These are phyloP conservation scores for Cercospora sp. DNA, from an alignment of 2,329 filamentous ascomycete genomes.

Conservation along the genomic window DNA sequence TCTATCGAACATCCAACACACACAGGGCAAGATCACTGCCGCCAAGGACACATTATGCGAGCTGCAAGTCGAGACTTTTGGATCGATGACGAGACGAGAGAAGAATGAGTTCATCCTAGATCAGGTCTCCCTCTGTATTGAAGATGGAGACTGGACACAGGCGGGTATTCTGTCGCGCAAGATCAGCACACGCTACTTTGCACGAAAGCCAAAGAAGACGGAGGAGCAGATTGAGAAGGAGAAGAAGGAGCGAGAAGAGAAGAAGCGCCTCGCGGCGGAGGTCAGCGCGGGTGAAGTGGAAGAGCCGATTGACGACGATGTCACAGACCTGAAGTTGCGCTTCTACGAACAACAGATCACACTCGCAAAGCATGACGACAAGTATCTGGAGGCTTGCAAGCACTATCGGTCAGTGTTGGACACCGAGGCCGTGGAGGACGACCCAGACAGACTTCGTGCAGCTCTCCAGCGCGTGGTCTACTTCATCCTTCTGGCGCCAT, in stretches of 20 bases:
- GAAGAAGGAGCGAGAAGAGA: slow-evolving; percentile 78
- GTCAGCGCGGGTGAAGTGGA: slow-evolving; percentile 64
- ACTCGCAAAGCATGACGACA: slow-evolving; percentile 92
- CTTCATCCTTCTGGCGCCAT: slow-evolving; percentile 92
- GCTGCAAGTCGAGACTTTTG: slow-evolving; percentile 97
- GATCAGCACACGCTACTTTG: slow-evolving; percentile 91
- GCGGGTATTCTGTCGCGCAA: slow-evolving; percentile 91
- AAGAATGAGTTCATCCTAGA: slow-evolving; percentile 99
- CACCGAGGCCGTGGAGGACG: slow-evolving; percentile 91
- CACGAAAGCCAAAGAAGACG: slow-evolving; percentile 87
- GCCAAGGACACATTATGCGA: slow-evolving; percentile 94
- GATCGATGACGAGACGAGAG: slow-evolving; percentile 93
- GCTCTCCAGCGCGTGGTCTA: slow-evolving; percentile 93
- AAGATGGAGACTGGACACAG: slow-evolving; percentile 94
- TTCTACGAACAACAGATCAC: slow-evolving; percentile 98
- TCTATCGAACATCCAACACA: slow-evolving; percentile 95
- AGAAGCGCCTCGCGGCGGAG: slow-evolving; percentile 68
- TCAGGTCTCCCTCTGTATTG: slow-evolving; percentile 91
- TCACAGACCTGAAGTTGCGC: slow-evolving; percentile 90
- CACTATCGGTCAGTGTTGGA: slow-evolving; percentile 96
- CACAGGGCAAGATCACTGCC: slow-evolving; percentile 85
- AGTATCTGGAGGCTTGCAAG: slow-evolving; percentile 97
- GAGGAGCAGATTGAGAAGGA: slow-evolving; percentile 88
- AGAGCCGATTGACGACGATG: slow-evolving; percentile 79
- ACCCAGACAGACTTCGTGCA: slow-evolving; percentile 78